Conservation (phyloP, 1,284 basidiomycete species). For the Cutaneotrichosporon mucoides region DNA sequence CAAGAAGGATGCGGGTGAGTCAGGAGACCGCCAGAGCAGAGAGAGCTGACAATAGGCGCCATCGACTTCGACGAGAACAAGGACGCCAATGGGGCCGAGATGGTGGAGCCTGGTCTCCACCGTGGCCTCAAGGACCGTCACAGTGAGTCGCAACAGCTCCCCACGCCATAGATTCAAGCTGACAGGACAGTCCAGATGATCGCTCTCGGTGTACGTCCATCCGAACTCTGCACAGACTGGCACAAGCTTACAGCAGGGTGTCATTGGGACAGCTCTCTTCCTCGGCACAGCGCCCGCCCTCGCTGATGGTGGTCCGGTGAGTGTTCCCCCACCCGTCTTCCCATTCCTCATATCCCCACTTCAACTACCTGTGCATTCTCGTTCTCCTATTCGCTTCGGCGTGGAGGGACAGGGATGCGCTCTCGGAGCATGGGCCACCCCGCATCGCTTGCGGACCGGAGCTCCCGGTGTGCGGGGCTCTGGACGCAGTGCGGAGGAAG, state of each 20-base stretch:
- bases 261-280: constrained; percentile 19
- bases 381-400: no score
- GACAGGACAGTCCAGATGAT: constrained; percentile 23
- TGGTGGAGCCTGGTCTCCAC: constrained; percentile 7
- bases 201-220: constrained; percentile 18
- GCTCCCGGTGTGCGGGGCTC: no score
- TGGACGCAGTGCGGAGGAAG: no score
- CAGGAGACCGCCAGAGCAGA: no score
- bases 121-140: constrained; percentile 22
- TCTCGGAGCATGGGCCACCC: no score
- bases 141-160: constrained; percentile 7
- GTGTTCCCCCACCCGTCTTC: not conserved
- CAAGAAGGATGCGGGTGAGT: not conserved
- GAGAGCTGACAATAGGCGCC: no score
- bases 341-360: not conserved
- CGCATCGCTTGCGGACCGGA: no score
- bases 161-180: no score
- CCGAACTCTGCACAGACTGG: not conserved
- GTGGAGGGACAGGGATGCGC: no score
- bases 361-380: no score
- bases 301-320: constrained; percentile 48
- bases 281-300: constrained; percentile 17
- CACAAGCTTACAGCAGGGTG: constrained; percentile 12
- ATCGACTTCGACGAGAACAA: not conserved
- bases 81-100: not conserved